Evolutionary conservation across 108 stramenopile species (phyloP), one percentile per base, ranked within the genome.

Genomic region (Hondaea fermentalgiana): DNA sequence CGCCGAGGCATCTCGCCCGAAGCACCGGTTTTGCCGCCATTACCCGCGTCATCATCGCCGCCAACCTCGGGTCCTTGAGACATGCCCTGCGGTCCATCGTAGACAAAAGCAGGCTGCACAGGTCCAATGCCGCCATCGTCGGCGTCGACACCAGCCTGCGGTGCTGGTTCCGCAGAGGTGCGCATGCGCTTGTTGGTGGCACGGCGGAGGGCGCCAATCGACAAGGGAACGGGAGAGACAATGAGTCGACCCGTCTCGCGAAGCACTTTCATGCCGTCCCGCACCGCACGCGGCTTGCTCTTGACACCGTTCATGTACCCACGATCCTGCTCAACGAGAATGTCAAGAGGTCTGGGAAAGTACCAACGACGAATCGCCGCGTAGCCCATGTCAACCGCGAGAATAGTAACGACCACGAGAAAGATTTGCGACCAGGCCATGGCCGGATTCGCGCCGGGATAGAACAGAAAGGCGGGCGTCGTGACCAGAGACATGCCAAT

Each of bases 291-390:
- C 28, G 49, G 45, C n/a, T 47, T 53, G 10, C 10, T 47, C 76
- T 83, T 83, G 19, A 53, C 23, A 35, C 51, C 76, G 25, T 83
- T 83, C 49, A 53, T 8, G 76, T 83, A 83, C 6, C 76, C 76
- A 12, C 76, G 76, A 1, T 83, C 76, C 76, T 83, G 76, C 4
- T 83, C 76, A 16, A 83, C 28, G n/a, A 83, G 51, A 53, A 83
- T 47, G 51, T 83, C 76, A 17, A 83, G 76, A 6, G 76, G 76
- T 45, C 49, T 83, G n/a, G 76, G 49, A 53, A 83, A 83, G 76
- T 53, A 83, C 76, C 51, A 47, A 14, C 51, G 19, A 45, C 51
- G 76, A 23, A 47, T 53, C 8, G 45, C 44, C 5, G 23, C 25
- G 23, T 53, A 53, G 76, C 43, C 28, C 76, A 83, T 83, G 25